phyloP scores from a whole-genome alignment of 2,329 filamentous ascomycete genomes.

The Microthyrium microscopicum region DNA sequence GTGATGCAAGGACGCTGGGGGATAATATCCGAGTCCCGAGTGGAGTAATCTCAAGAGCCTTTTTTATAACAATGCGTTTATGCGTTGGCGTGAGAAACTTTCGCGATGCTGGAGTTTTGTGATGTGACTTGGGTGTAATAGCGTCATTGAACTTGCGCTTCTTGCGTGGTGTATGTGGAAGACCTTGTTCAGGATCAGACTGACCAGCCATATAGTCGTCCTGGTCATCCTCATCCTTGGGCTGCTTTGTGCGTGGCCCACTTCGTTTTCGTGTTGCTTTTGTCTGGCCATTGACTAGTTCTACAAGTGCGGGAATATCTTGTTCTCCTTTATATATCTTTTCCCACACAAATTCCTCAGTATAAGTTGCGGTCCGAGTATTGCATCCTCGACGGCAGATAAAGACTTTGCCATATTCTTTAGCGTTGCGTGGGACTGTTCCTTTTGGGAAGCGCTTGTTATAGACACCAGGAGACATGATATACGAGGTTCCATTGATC shows the following conservation, averaged over 20 bases:
- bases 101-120: slow-evolving; percentile 29
- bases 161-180: slow-evolving; percentile 29
- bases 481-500: slow-evolving; percentile 74
- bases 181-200: slow-evolving; percentile 23
- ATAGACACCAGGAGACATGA: slow-evolving; percentile 60
- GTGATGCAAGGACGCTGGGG: slow-evolving; percentile 61
- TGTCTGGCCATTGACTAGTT: slow-evolving; percentile 54
- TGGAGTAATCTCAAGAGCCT: slow-evolving; percentile 85
- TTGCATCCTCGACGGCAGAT: slow-evolving; percentile 82
- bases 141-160: slow-evolving; percentile 29
- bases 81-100: slow-evolving; percentile 47
- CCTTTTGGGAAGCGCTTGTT: slow-evolving; percentile 54
- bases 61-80: slow-evolving; percentile 60
- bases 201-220: slow-evolving; percentile 27
- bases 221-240: slow-evolving; percentile 24
- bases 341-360: slow-evolving; percentile 84
- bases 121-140: slow-evolving; percentile 27
- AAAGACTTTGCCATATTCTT: slow-evolving; percentile 71
- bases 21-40: slow-evolving; percentile 77
- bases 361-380: slow-evolving; percentile 76
- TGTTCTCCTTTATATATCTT: slow-evolving; percentile 55
- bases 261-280: slow-evolving; percentile 47
- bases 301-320: slow-evolving; percentile 49
- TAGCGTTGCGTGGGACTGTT: slow-evolving; percentile 53
- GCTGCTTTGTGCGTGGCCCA: slow-evolving; percentile 16